Percentiles rank a stretch among this genome's conserved stretches.
Evolutionary conservation across 139 green algal genomes (phyloP).

Genomic region (Monoraphidium neglectum): DNA sequence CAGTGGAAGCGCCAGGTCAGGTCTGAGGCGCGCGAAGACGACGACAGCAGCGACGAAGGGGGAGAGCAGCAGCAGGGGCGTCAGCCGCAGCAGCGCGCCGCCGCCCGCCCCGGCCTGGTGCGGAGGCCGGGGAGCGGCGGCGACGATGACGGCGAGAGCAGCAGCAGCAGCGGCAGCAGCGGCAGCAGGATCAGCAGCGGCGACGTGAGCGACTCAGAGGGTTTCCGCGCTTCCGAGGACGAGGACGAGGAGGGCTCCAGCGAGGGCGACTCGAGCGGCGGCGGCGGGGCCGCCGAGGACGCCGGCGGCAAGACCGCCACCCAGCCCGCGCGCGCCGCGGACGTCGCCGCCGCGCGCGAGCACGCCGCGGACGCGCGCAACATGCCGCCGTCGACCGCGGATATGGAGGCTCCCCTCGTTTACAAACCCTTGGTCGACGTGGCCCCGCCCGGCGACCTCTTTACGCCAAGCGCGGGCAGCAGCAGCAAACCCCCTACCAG

Average conservation of each 20-base stretch:
- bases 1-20: conserved; percentile 43
- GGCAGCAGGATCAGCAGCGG: not conserved
- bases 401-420: not conserved
- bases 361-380: not conserved
- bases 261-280: not conserved
- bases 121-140: no score
- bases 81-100: no score
- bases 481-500: no score
- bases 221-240: no score
- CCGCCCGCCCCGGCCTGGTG: no score
- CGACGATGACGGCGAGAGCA: not conserved
- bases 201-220: not conserved
- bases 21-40: not conserved
- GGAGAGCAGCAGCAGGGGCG: not conserved
- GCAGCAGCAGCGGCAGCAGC: not conserved
- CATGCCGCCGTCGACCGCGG: not conserved
- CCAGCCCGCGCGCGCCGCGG: not conserved
- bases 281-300: not conserved
- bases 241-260: no score
- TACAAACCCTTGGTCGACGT: conserved; percentile 14
- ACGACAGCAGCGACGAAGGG: conserved; percentile 2
- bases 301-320: not conserved
- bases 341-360: no score
- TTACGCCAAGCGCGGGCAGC: no score
- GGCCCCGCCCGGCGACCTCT: no score